Base-by-base conservation (phyloP, 1,284 basidiomycete genomes). In the Gomphus sp. region DNA sequence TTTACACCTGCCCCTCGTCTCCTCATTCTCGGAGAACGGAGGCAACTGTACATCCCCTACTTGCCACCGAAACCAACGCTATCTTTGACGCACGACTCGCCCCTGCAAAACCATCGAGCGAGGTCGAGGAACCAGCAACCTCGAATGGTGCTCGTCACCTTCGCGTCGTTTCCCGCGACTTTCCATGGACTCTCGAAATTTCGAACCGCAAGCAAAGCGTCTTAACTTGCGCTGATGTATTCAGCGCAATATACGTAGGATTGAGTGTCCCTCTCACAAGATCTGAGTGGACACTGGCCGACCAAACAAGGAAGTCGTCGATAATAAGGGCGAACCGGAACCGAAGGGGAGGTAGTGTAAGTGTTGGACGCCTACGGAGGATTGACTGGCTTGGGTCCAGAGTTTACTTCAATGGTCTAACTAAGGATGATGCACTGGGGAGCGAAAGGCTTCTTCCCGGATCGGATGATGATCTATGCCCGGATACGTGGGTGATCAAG, bases 251-350 rank as follows among this genome's bases (percentile, higher is more conserved):
- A 16, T 69, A 79, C 61, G 61, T 67, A 6, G 75, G 71, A 47
- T 69, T 86, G 34, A 78, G 83, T 52, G 71, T 76, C 55, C 74
- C 73, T 12, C 71, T 86, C 16, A 74, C 63, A 3, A 80, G 85
- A 61, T 81, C 81, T 4, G 84, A 85, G 65, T 85, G 84, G 84
- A 80, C 80, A 0, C 68, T 81, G 37, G 68, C 80, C 7, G 66
- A 72, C 25, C 62, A 56, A n/a, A 70, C 74, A 45, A 69, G 71
- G 62, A 73, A 72, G 60, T 55, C 65, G 52, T 65, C 66, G 51
- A 71, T 70, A 55, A 63, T 55, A 25, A 66, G 73, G n/a, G 69
- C 72, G 59, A 68, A 67, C 34, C 72, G 51, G 77, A 74, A 68
- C 70, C 73, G 59, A 70, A 58, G 63, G 64, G 5, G 67, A 59